Base-by-base conservation (phyloP, 305 asterid genomes). In the Fraxinus dipetala region DNA sequence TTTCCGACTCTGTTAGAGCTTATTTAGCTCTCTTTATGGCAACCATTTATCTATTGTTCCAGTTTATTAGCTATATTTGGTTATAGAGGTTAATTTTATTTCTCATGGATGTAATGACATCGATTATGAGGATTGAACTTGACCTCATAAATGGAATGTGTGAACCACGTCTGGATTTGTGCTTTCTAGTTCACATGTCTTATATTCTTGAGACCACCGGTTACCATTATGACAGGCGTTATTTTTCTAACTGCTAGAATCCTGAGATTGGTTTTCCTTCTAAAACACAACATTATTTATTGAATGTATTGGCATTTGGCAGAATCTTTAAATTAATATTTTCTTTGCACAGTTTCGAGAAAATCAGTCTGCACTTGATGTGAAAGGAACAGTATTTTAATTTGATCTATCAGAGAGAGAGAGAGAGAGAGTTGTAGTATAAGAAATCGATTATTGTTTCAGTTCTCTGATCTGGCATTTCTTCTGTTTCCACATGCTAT, bases 401-500 rank as follows among this genome's bases (percentile, higher is more conserved):
- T 31, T 69, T 59, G 2, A 78, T 78, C 26, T 18, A 14, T 26
- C 74, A 32, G 22, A 70, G 43, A 69, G 36, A 67, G 16, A 28
- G 16, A 28, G 26, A 56, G 65, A 56, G 70, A 69, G 45, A 34
- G 45, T 72, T 14, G 26, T 34, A 72, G 20, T 2, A 31, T 34
- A 31, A 72, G 28, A 48, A 72, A 30, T 22, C 35, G 16, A 20
- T 79, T 70, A 45, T 28, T 61, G 54, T 51, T 72, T 79, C 30
- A 35, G 51, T 77, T 77, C 28, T 77, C 45, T 9, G 72, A n/a
- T 77, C 45, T n/a, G 36, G 75, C 38, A 24, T 75, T 38, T 75
- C 20, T 75, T 65, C 79, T 34, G 59, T 48, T 48, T 76, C 70
- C 63, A 14, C 35, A 4, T 28, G 28, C 35, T 28, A 67, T 67